Conservation (phyloP, 257 asterid genomes). For the Handroanthus guayacan region DNA sequence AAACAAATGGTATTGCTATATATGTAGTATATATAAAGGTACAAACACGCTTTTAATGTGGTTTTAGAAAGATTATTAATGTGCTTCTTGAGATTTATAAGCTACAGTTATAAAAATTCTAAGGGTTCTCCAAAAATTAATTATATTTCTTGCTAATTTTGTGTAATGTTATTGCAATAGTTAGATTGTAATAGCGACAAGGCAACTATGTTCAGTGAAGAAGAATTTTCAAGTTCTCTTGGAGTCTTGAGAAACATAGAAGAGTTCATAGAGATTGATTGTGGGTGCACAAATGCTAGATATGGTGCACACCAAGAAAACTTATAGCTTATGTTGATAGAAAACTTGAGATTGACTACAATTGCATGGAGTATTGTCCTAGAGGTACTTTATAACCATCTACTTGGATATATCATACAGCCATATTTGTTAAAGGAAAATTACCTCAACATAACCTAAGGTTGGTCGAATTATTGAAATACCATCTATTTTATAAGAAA, state of each 20-base stretch:
- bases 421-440: background rate
- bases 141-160: background rate
- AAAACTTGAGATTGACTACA: slow-evolving; percentile 46
- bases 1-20: background rate
- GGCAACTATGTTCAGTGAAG: slow-evolving; percentile 34
- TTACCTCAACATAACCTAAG: too few relatives aligned
- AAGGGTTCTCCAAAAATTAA: background rate
- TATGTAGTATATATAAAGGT: background rate
- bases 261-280: slow-evolving; percentile 41
- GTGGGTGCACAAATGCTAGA: slow-evolving; percentile 43
- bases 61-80: background rate
- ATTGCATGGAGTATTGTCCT: slow-evolving; percentile 35
- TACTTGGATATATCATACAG: background rate
- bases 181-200: background rate
- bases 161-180: too few relatives aligned
- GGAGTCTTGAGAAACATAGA: slow-evolving; percentile 27
- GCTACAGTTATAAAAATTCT: too few relatives aligned
- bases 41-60: background rate
- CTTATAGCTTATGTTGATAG: slow-evolving; percentile 40
- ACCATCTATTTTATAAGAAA: too few relatives aligned
- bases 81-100: too few relatives aligned
- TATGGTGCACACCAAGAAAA: slow-evolving; percentile 43
- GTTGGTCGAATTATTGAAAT: too few relatives aligned
- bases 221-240: slow-evolving; percentile 26
- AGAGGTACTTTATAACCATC: slow-evolving; percentile 16